Conservation (phyloP, 2,329 filamentous ascomycete species). For the Cephalotrichum gorgonifer region DNA sequence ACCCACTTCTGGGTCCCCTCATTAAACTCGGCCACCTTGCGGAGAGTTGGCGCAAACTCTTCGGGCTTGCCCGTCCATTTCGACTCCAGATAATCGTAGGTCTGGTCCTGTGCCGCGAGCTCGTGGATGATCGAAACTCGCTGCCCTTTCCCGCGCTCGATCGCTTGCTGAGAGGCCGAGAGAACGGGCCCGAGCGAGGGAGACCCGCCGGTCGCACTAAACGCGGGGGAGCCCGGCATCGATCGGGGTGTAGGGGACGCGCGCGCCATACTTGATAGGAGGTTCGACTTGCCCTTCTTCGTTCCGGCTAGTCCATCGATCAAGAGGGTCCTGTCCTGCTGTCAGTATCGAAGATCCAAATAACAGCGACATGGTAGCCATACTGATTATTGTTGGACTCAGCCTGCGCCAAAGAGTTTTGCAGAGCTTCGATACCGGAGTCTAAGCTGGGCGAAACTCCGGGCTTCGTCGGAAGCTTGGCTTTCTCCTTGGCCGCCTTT, state of each 20-base stretch:
- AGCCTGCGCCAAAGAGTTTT: conserved; percentile 30
- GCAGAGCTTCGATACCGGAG: conserved; percentile 39
- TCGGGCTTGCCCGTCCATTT: conserved; percentile 40
- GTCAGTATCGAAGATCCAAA: conserved; percentile 14
- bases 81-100: conserved; percentile 35
- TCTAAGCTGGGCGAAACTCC: conserved; percentile 29
- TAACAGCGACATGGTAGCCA: conserved; percentile 8
- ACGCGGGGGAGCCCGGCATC: conserved; percentile 43
- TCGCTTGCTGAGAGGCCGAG: conserved; percentile 38
- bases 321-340: conserved; percentile 15
- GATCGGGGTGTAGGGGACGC: conserved; percentile 24
- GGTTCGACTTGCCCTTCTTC: conserved; percentile 31
- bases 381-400: conserved; percentile 28
- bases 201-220: conserved; percentile 41
- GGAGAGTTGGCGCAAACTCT: conserved; percentile 43
- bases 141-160: conserved; percentile 43
- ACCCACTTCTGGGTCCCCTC: conserved; percentile 39
- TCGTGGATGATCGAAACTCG: conserved; percentile 48
- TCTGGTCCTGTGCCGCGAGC: conserved; percentile 42
- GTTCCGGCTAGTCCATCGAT: conserved; percentile 21
- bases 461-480: conserved; percentile 15
- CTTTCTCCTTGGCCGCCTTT: conserved; percentile 17
- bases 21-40: conserved; percentile 48
- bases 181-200: conserved; percentile 39
- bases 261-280: conserved; percentile 27